Conservation (phyloP, 2,329 filamentous ascomycete genomes). For the Beauveria pseudobassiana region DNA sequence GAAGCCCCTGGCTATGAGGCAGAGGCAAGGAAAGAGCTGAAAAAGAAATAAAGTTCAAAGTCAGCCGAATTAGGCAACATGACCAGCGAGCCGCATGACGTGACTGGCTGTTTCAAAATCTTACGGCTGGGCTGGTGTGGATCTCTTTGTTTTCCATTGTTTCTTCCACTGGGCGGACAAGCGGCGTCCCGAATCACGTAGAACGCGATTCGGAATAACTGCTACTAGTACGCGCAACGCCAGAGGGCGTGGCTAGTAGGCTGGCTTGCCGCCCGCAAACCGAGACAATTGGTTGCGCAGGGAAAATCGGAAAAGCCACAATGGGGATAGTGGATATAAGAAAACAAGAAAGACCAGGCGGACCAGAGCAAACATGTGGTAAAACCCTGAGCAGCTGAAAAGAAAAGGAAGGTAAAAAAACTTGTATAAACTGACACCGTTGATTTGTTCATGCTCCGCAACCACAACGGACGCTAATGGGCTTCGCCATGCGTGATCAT, state of each 20-base stretch:
- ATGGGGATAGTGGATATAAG: neutral
- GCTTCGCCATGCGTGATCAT: too few species aligned
- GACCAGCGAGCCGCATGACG: neutral
- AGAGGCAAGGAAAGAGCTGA: neutral
- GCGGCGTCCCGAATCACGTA: too few species aligned
- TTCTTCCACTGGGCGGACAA: neutral
- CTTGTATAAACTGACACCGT: too few species aligned
- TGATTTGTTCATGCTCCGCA: too few species aligned
- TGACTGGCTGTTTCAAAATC: neutral
- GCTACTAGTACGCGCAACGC: too few species aligned
- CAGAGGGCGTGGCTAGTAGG: too few species aligned
- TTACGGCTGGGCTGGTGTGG: neutral
- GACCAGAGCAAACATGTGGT: neutral
- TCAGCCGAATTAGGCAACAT: neutral
- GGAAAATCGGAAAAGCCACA: neutral
- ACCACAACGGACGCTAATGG: too few species aligned
- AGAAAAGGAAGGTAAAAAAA: neutral
- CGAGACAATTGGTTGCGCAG: neutral
- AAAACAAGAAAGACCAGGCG: neutral
- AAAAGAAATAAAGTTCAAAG: neutral
- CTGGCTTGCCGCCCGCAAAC: neutral
- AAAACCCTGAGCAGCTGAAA: neutral
- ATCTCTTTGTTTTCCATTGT: neutral
- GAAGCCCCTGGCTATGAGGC: too few species aligned
- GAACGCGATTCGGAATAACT: too few species aligned